Evolutionary conservation across 768 basidiomycete genomes (phyloP).

Genomic region (Naganishia onofrii): DNA sequence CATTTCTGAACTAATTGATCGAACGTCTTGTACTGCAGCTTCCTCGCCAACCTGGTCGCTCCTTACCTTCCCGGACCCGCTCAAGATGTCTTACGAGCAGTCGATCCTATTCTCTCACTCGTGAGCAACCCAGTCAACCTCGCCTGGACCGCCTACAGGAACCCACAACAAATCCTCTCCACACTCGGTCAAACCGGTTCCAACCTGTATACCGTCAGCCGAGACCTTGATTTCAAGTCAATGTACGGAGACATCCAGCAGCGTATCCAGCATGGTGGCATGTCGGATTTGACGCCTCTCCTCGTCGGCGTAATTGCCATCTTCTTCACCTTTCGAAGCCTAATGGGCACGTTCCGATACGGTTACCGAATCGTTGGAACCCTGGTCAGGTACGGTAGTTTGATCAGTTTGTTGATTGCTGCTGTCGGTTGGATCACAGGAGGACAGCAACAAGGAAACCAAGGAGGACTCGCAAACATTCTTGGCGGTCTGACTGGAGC

Average conservation of each 20-base stretch:
- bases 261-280: neutral
- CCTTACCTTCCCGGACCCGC: slow-evolving; percentile 27
- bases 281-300: slow-evolving; percentile 12
- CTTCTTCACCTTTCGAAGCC: slow-evolving; percentile 14
- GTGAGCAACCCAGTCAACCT: slow-evolving; percentile 26
- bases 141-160: slow-evolving; percentile 28
- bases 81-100: slow-evolving; percentile 23
- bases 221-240: slow-evolving; percentile 20
- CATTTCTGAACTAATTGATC: neutral
- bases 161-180: slow-evolving; percentile 23
- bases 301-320: slow-evolving; percentile 23
- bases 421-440: slow-evolving; percentile 22
- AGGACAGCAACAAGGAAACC: slow-evolving; percentile 7
- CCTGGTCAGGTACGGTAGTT: slow-evolving; percentile 25
- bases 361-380: slow-evolving; percentile 9
- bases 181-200: slow-evolving; percentile 26
- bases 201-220: slow-evolving; percentile 22
- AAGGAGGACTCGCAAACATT: slow-evolving; percentile 16
- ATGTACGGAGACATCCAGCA: slow-evolving; percentile 6
- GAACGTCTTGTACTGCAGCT: neutral
- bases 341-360: slow-evolving; percentile 24
- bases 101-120: slow-evolving; percentile 26
- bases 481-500: slow-evolving; percentile 18
- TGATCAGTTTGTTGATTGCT: slow-evolving; percentile 18
- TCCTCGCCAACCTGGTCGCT: slow-evolving; percentile 18